Evolutionary conservation across 2,329 filamentous ascomycete genomes (phyloP).

Genomic region (Macrophomina phaseolina): DNA sequence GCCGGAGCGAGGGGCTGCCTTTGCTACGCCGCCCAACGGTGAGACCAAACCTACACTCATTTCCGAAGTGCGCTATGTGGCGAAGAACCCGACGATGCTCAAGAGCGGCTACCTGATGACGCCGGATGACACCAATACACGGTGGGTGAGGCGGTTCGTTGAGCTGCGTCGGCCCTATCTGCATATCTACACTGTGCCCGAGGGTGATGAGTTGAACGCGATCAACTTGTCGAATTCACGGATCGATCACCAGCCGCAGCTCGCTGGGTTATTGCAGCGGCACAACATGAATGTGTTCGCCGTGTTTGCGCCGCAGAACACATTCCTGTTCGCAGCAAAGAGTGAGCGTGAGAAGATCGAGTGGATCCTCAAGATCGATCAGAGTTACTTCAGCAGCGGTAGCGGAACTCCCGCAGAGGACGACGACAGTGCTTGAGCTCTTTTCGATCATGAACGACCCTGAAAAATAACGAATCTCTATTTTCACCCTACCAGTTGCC

Average conservation of each 20-base stretch:
- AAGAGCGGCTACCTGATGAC: constrained; percentile 89
- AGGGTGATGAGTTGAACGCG: constrained; percentile 88
- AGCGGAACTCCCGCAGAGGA: constrained; percentile 35
- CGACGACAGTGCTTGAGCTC: constrained; percentile 30
- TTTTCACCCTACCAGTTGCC: neutral
- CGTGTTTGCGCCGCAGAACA: constrained; percentile 91
- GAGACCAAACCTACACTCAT: constrained; percentile 68
- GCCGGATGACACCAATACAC: constrained; percentile 78
- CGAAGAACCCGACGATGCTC: constrained; percentile 74
- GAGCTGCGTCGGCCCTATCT: constrained; percentile 91
- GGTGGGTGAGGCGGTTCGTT: constrained; percentile 92
- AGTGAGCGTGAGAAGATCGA: constrained; percentile 93
- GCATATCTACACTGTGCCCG: constrained; percentile 82
- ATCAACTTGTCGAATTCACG: constrained; percentile 87
- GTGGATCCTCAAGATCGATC: constrained; percentile 95
- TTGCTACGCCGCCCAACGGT: constrained; percentile 47
- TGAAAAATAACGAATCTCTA: constrained; percentile 20
- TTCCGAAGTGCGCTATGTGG: constrained; percentile 75
- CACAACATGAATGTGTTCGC: constrained; percentile 73
- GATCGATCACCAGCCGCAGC: constrained; percentile 90
- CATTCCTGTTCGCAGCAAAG: constrained; percentile 89
- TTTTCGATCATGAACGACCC: neutral
- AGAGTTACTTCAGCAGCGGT: constrained; percentile 65
- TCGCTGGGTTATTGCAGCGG: constrained; percentile 71
- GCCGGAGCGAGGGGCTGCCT: constrained; percentile 65